phyloP scores from a whole-genome alignment of 345 rosid species.

The Linum usitatissimum region DNA sequence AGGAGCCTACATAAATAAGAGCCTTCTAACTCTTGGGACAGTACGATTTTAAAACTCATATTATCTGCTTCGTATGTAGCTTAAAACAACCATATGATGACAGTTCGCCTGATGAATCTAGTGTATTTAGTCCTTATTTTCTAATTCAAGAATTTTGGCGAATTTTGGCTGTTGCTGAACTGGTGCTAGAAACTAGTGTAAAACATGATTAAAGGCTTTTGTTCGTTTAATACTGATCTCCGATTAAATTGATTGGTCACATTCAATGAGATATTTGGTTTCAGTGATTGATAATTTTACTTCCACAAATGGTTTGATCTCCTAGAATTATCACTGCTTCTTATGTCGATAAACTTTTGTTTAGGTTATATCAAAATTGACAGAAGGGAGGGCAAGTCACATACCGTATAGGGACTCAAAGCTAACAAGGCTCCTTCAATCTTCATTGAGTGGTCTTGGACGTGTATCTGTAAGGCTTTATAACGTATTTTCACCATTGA shows the following conservation, averaged over 20 bases:
- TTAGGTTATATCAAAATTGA: slow-evolving; percentile 95
- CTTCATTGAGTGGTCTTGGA: slow-evolving; percentile 94
- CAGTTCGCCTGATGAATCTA: not conserved
- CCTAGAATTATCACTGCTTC: not conserved
- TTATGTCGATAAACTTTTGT: slow-evolving; percentile 2
- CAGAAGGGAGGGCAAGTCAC: slow-evolving; percentile 80
- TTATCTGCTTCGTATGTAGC: not conserved
- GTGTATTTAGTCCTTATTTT: not conserved
- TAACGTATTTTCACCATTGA: not conserved
- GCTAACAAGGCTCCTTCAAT: slow-evolving; percentile 93
- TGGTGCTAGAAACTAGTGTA: not conserved
- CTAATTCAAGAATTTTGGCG: not conserved
- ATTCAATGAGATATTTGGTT: not conserved
- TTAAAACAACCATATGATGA: not conserved
- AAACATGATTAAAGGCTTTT: not conserved
- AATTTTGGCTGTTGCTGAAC: not conserved
- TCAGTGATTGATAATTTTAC: not conserved
- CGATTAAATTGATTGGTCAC: no score
- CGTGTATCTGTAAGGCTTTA: slow-evolving; percentile 83
- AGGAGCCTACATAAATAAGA: slow-evolving; percentile 96
- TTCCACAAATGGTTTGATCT: not conserved
- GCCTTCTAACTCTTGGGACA: slow-evolving; percentile 95
- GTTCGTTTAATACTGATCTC: not conserved
- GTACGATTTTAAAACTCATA: slow-evolving; percentile 37
- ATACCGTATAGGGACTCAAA: slow-evolving; percentile 98